Evolutionary conservation across 306 rosid species (phyloP).

Genomic region (Corylus avellana): DNA sequence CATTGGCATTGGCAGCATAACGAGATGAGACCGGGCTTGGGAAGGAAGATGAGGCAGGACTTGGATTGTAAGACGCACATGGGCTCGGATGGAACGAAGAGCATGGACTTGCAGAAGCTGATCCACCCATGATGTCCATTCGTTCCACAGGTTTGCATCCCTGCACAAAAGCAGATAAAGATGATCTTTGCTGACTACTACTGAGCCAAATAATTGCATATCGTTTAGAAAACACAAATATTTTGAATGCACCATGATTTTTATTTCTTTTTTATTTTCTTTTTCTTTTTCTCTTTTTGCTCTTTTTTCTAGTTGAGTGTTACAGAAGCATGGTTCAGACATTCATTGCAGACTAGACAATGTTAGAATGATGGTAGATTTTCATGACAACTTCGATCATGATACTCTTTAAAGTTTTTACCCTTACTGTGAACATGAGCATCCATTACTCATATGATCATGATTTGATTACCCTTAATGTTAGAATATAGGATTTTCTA

Average conservation of each 20-base stretch:
- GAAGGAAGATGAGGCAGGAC: constrained; percentile 63
- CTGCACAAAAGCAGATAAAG: constrained; percentile 25
- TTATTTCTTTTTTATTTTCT: neutral
- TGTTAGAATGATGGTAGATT: neutral
- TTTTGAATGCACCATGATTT: neutral
- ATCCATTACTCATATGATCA: neutral
- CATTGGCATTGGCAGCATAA: constrained; percentile 40
- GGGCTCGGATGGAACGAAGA: constrained; percentile 51
- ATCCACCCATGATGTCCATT: constrained; percentile 59
- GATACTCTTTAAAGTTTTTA: neutral
- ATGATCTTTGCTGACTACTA: neutral
- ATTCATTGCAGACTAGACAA: neutral
- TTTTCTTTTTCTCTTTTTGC: neutral
- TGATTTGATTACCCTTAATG: too few relatives aligned
- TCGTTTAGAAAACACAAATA: neutral
- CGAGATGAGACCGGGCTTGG: constrained; percentile 55
- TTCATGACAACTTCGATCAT: neutral
- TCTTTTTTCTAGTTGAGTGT: neutral
- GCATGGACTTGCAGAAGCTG: constrained; percentile 56
- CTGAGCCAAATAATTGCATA: neutral
- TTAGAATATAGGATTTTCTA: too few relatives aligned
- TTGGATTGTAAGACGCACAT: constrained; percentile 49
- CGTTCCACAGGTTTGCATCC: constrained; percentile 57
- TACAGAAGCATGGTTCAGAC: neutral
- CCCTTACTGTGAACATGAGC: neutral